Conservation (phyloP, 257 asterid species). For the Solanum sejunctum region DNA sequence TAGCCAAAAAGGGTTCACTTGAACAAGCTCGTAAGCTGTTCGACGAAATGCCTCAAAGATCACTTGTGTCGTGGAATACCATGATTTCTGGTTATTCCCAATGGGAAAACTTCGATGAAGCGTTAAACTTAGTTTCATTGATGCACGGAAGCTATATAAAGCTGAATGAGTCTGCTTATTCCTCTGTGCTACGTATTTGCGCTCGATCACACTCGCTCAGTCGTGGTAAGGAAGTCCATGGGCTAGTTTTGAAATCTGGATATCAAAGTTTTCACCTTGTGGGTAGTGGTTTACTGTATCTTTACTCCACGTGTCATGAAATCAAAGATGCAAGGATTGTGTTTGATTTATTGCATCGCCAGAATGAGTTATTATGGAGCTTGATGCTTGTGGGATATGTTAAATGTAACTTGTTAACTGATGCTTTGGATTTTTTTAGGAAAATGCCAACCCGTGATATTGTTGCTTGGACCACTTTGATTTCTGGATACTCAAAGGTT, state of each 20-base stretch:
- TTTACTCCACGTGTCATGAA: constrained; percentile 29
- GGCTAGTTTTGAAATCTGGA: constrained; percentile 48
- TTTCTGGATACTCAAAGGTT: constrained; percentile 60
- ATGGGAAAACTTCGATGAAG: constrained; percentile 21
- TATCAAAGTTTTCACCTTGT: constrained; percentile 29
- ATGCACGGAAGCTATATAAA: constrained; percentile 38
- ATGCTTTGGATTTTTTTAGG: constrained; percentile 37
- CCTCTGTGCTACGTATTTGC: constrained; percentile 40
- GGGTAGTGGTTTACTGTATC: constrained; percentile 49
- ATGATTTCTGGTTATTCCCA: constrained; percentile 60
- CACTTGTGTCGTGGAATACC: constrained; percentile 68
- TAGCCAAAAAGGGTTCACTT: constrained; percentile 23
- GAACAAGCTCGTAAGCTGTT: constrained; percentile 45
- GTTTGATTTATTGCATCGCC: constrained; percentile 37
- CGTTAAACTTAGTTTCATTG: constrained; percentile 24
- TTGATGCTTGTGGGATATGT: constrained; percentile 64
- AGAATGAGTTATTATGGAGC: constrained; percentile 57
- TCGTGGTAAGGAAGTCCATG: constrained; percentile 50
- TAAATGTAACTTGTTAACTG: constrained; percentile 36
- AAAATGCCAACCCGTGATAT: constrained; percentile 55
- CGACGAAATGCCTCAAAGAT: constrained; percentile 59
- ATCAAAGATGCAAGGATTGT: constrained; percentile 37
- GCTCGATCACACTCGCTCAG: constrained; percentile 32
- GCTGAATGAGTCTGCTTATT: constrained; percentile 44
- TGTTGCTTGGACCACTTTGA: constrained; percentile 70